Base-by-base conservation (phyloP, 257 asterid genomes). In the Solanum virginianum region DNA sequence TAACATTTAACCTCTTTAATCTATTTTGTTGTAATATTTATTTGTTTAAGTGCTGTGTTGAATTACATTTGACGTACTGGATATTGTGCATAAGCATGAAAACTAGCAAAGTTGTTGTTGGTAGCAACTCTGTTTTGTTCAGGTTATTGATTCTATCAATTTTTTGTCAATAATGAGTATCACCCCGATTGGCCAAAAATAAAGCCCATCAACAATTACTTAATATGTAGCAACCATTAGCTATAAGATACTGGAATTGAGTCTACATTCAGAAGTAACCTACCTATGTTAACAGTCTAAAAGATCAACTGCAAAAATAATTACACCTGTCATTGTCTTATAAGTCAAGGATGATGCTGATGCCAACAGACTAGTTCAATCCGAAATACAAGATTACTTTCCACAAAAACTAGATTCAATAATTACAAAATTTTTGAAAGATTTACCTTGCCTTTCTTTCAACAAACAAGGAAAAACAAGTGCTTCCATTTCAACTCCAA, bases 131-230 rank as follows among this genome's bases (percentile, higher is more conserved):
- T 72, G 11, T n/a, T n/a, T n/a, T n/a, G n/a, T n/a, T n/a, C n/a
- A n/a, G 0, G 4, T 49, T 7, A 7, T 75, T 49, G 8, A 22
- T 49, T 47, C 0, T 75, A 1, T 49, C n/a, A 5, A 26, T 26
- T 26, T 26, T 26, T 49, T n/a, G 43, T 24, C 3, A 75, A 43
- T 22, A 24, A 15, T 95, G 98, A 79, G 99, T 91, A 90, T 96
- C 98, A 53, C 98, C 99, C 87, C 99, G 99, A 89, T 98, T 96
- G 90, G 80, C 86, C 88, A 89, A 68, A 89, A 68, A 86, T 36
- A 84, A 68, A 90, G 82, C 70, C 84, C 85, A 22, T 86, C 83
- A 92, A 80, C 51, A 85, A 82, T 84, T 12, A 83, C n/a, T 29
- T 83, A 1, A 53, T 20, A 20, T 83, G 11, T 13, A 36, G 63